phyloP scores from a whole-genome alignment of 306 rosid genomes.

The Echinosophora koreensis region DNA sequence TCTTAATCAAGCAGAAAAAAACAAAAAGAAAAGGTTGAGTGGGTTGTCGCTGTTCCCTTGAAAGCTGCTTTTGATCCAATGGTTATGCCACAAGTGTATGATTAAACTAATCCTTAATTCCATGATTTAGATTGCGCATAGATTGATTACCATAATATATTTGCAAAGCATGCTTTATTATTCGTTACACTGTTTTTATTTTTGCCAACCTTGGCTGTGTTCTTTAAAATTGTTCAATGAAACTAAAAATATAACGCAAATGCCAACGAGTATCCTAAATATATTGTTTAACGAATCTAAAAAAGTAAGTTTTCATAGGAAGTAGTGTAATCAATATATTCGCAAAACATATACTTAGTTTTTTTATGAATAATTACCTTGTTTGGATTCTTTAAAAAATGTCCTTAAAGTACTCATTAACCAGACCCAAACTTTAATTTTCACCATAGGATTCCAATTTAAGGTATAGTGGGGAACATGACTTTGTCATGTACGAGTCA shows the following conservation, averaged over 20 bases:
- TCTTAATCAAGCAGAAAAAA: slow-evolving; percentile 36
- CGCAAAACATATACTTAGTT: too few species aligned
- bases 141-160: slow-evolving; percentile 24
- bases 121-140: slow-evolving; percentile 42
- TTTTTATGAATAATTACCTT: too few species aligned
- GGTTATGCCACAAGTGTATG: slow-evolving; percentile 48
- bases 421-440: background rate
- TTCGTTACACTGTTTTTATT: background rate
- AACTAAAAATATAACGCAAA: slow-evolving; percentile 11
- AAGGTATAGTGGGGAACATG: slow-evolving; percentile 55
- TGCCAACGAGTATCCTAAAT: too few species aligned
- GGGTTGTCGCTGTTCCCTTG: slow-evolving; percentile 61
- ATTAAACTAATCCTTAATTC: slow-evolving; percentile 40
- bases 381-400: too few species aligned
- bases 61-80: slow-evolving; percentile 56
- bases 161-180: slow-evolving; percentile 21
- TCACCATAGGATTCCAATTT: slow-evolving; percentile 56
- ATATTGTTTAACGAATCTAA: too few species aligned
- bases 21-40: background rate
- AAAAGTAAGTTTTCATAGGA: too few species aligned
- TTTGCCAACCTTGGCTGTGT: slow-evolving; percentile 43
- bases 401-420: too few species aligned
- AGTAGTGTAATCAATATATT: too few species aligned
- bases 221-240: slow-evolving; percentile 41
- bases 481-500: slow-evolving; percentile 50